Conservation (phyloP, 768 basidiomycete species). For the Asterophora lycoperdoides region DNA sequence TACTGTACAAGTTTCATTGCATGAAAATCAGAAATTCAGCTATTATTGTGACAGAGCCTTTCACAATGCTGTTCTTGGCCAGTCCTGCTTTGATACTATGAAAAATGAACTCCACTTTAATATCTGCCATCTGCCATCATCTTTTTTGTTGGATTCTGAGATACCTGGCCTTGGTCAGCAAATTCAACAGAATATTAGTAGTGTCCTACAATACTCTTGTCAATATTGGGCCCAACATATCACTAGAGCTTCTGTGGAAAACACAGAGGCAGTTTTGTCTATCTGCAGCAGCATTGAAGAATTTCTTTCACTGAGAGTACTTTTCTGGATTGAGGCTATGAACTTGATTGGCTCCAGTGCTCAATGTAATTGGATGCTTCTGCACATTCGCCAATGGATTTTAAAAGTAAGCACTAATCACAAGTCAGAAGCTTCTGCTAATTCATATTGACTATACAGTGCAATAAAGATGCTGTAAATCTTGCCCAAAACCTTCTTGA, state of each 20-base stretch:
- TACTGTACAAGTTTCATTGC: too few species aligned
- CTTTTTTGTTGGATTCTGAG: constrained; percentile 15
- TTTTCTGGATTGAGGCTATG: constrained; percentile 28
- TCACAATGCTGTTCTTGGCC: constrained; percentile 11
- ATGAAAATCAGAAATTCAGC: too few species aligned
- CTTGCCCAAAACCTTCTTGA: constrained; percentile 11
- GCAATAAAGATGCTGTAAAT: neutral
- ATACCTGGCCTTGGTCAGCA: neutral
- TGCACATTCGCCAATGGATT: constrained; percentile 7
- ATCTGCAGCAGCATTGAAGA: neutral
- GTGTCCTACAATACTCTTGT: constrained; percentile 2
- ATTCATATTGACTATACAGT: neutral
- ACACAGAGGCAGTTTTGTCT: too few species aligned
- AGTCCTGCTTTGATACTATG: constrained; percentile 20
- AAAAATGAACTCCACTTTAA: constrained; percentile 15
- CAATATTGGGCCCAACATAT: constrained; percentile 4
- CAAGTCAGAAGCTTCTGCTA: too few species aligned
- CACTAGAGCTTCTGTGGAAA: neutral
- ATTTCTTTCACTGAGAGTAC: constrained; percentile 14
- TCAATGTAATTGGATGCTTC: constrained; percentile 18
- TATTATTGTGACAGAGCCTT: constrained; percentile 10
- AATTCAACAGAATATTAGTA: constrained; percentile 10
- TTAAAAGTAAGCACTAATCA: neutral
- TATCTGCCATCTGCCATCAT: constrained; percentile 17
- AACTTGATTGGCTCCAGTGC: constrained; percentile 16